A percentile compares a stretch with the other conserved stretches of the same genome.
Conservation (phyloP, 345 rosid genomes). For the Brassica rapa region DNA sequence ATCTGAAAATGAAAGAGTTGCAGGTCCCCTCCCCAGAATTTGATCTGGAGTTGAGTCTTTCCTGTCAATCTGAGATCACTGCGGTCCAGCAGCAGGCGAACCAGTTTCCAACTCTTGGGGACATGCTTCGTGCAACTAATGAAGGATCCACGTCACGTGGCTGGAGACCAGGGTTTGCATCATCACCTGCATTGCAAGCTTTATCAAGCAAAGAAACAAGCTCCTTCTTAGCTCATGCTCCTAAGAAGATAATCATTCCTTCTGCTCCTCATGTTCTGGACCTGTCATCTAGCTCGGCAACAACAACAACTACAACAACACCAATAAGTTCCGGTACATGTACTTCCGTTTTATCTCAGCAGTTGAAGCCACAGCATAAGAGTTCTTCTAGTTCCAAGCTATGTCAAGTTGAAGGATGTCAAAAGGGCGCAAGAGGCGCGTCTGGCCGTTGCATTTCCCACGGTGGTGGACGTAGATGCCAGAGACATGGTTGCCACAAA, state of each 20-base stretch:
- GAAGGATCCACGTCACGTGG: slow-evolving; percentile 56
- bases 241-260: slow-evolving; percentile 41
- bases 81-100: slow-evolving; percentile 45
- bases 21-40: slow-evolving; percentile 49
- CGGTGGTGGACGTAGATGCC: slow-evolving; percentile 98
- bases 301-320: slow-evolving; percentile 31
- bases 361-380: slow-evolving; percentile 61
- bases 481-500: slow-evolving; percentile 82
- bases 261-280: slow-evolving; percentile 48
- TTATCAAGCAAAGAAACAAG: slow-evolving; percentile 46
- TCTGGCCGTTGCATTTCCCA: slow-evolving; percentile 98
- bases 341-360: slow-evolving; percentile 71
- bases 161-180: slow-evolving; percentile 46
- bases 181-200: slow-evolving; percentile 47
- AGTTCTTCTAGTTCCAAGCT: slow-evolving; percentile 57
- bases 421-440: slow-evolving; percentile 98
- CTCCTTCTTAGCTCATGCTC: slow-evolving; percentile 49
- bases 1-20: slow-evolving; percentile 40
- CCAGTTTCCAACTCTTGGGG: slow-evolving; percentile 47
- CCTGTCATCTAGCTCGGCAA: slow-evolving; percentile 56
- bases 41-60: slow-evolving; percentile 81
- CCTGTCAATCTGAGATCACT: slow-evolving; percentile 70
- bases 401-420: slow-evolving; percentile 95
- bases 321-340: slow-evolving; percentile 83
- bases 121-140: slow-evolving; percentile 47